These are phyloP conservation scores for Leccinum pachyderme DNA, from an alignment of 1,284 basidiomycete genomes.

Conservation along the genomic window DNA sequence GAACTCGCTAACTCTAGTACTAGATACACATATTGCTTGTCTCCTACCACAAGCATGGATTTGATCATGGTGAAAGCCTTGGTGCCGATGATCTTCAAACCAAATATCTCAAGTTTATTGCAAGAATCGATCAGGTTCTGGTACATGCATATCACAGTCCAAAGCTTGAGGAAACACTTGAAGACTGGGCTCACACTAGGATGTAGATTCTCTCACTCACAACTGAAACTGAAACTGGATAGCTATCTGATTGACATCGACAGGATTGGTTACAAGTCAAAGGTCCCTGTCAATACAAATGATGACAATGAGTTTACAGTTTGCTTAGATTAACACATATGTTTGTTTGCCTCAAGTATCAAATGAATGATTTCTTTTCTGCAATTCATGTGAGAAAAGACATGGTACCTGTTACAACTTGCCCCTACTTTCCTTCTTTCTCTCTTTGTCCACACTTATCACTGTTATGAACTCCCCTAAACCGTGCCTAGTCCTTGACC, in stretches of 20 bases:
- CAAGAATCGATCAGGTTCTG: not conserved
- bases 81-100: not conserved
- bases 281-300: not conserved
- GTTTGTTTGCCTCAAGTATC: not conserved
- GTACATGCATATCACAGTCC: not conserved
- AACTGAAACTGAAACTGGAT: not conserved
- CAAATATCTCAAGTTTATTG: not conserved
- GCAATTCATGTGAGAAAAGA: too few relatives aligned
- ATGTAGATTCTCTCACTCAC: not conserved
- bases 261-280: not conserved
- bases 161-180: not conserved
- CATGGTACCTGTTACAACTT: too few relatives aligned
- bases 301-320: not conserved
- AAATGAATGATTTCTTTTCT: not conserved
- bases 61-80: not conserved
- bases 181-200: not conserved
- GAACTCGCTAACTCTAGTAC: not conserved
- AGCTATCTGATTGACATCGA: not conserved
- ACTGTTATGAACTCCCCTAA: too few relatives aligned
- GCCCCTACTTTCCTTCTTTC: too few relatives aligned
- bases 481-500: too few relatives aligned
- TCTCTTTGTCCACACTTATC: too few relatives aligned
- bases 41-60: not conserved
- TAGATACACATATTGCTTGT: not conserved
- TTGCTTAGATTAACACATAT: not conserved